phyloP scores from a whole-genome alignment of 208 protist genomes.

The Herpetomonas samuelpessoai region DNA sequence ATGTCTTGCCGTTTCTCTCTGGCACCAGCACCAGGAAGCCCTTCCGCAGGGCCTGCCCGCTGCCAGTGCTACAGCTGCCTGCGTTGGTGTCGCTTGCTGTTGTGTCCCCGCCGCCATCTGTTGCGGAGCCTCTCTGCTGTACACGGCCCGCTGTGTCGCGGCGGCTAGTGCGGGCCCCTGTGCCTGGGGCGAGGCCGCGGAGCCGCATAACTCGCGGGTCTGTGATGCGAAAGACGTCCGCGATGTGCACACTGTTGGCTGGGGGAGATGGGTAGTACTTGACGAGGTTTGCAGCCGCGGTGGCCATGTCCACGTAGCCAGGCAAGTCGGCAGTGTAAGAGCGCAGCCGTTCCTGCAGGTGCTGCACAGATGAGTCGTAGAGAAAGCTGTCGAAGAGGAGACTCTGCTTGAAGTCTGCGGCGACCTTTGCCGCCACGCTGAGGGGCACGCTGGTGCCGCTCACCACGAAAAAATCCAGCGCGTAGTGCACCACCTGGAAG shows the following conservation, averaged over 20 bases:
- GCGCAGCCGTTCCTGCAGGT: slow-evolving; percentile 31
- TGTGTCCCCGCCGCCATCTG: too few relatives aligned
- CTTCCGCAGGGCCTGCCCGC: background rate
- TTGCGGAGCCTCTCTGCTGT: too few relatives aligned
- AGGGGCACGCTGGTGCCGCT: slow-evolving; percentile 51
- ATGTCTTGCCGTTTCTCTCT: slow-evolving; percentile 8
- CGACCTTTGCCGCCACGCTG: slow-evolving; percentile 44
- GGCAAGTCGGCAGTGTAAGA: slow-evolving; percentile 30
- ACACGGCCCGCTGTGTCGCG: background rate
- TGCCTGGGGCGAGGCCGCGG: slow-evolving; percentile 26
- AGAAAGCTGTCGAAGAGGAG: slow-evolving; percentile 76
- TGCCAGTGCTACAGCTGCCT: background rate
- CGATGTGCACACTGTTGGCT: slow-evolving; percentile 46
- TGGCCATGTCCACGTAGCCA: slow-evolving; percentile 33
- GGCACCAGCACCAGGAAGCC: slow-evolving; percentile 19
- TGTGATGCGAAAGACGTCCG: slow-evolving; percentile 53
- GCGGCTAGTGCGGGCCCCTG: background rate
- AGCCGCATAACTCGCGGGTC: slow-evolving; percentile 56
- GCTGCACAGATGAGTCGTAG: slow-evolving; percentile 68
- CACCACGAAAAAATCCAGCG: slow-evolving; percentile 84
- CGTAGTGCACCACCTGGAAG: slow-evolving; percentile 86
- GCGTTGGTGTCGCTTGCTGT: slow-evolving; percentile 1
- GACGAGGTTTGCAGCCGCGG: slow-evolving; percentile 59
- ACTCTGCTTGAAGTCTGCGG: slow-evolving; percentile 68
- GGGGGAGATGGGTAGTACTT: slow-evolving; percentile 79